Conservation (phyloP, 202 grass and related monocot species). For the Setaria italica region DNA sequence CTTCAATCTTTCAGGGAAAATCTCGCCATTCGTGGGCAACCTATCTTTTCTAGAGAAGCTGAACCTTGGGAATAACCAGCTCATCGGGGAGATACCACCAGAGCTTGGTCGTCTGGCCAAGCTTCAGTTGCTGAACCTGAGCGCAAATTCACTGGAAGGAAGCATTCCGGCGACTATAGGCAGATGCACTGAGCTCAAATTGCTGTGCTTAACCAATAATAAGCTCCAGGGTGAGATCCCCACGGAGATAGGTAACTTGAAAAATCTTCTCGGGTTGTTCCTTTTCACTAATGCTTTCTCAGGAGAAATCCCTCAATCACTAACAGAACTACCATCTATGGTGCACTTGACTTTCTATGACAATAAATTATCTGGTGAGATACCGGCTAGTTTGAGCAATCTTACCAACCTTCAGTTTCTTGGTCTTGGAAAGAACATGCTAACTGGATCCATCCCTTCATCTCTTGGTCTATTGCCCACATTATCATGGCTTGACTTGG, state of each 20-base stretch:
- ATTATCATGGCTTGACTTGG: constrained; percentile 36
- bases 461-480: constrained; percentile 31
- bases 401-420: background rate
- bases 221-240: constrained; percentile 38
- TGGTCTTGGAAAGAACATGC: background rate
- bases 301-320: background rate
- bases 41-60: constrained; percentile 37
- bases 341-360: background rate
- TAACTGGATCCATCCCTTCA: background rate
- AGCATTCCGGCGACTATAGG: constrained; percentile 8
- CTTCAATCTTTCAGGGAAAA: background rate
- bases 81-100: constrained; percentile 14
- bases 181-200: background rate
- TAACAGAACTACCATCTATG: background rate
- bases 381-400: background rate
- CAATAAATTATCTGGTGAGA: background rate
- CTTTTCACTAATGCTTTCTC: background rate
- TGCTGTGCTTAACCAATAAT: background rate
- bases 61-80: constrained; percentile 39
- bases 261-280: background rate
- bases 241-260: background rate
- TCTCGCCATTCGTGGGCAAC: constrained; percentile 42
- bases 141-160: constrained; percentile 9
- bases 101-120: constrained; percentile 3
- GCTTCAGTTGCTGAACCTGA: constrained; percentile 16